Percentiles rank a stretch among this genome's conserved stretches.
These are phyloP conservation scores for Metschnikowia aberdeeniae DNA, from an alignment of 805 yeast species.

Conservation along the genomic window DNA sequence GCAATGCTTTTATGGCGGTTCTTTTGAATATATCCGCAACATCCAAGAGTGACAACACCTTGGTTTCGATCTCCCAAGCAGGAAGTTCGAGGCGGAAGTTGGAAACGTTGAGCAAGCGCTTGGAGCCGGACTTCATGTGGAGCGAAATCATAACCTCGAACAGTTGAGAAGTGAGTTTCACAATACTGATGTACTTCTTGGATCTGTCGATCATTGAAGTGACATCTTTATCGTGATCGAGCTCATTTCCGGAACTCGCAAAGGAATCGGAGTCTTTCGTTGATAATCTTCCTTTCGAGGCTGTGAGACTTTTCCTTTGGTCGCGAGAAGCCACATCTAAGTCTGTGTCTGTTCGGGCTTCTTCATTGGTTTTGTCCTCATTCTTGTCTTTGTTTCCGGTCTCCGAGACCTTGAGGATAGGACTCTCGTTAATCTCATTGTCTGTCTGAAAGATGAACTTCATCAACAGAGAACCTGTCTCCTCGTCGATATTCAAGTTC, in stretches of 20 bases:
- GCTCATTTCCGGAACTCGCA: constrained; percentile 1
- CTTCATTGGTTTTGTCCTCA: constrained; percentile 10
- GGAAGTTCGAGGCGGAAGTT: constrained; percentile 34
- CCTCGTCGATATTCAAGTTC: constrained; percentile 35
- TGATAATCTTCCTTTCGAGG: background rate
- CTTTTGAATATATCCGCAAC: constrained; percentile 32
- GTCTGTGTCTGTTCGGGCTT: constrained; percentile 4
- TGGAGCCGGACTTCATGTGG: constrained; percentile 31
- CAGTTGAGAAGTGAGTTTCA: constrained; percentile 36
- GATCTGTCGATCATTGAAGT: constrained; percentile 74
- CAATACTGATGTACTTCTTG: constrained; percentile 64
- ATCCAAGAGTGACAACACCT: constrained; percentile 33
- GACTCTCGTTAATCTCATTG: constrained; percentile 10
- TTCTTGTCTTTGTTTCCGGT: constrained; percentile 3
- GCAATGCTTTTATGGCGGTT: constrained; percentile 27
- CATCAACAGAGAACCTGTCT: constrained; percentile 37
- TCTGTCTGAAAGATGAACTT: constrained; percentile 30
- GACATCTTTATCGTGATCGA: constrained; percentile 19
- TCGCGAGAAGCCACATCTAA: constrained; percentile 4
- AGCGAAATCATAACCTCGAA: constrained; percentile 33
- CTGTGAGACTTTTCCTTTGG: background rate
- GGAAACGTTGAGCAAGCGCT: constrained; percentile 35
- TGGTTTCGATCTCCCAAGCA: constrained; percentile 26
- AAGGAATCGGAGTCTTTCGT: constrained; percentile 6
- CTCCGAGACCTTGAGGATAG: constrained; percentile 11